Conservation (phyloP, 1,284 basidiomycete genomes). For the Leccinum fallax region DNA sequence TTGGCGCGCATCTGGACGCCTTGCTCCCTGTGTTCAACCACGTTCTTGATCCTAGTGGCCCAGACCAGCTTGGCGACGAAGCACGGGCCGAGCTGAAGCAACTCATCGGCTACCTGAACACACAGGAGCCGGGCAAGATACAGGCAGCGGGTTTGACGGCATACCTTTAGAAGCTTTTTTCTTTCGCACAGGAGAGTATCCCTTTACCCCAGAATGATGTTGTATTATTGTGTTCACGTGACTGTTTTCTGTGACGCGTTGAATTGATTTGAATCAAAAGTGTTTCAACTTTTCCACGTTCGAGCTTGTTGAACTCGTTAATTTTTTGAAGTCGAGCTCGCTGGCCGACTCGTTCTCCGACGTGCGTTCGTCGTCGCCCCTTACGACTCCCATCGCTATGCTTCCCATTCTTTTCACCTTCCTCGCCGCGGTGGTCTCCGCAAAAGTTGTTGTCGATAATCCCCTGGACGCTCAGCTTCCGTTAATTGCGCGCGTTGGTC, state of each 20-base stretch:
- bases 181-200: background rate
- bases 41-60: conserved; percentile 77
- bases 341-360: conserved; percentile 59
- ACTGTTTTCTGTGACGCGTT: conserved; percentile 25
- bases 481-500: conserved; percentile 57
- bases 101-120: conserved; percentile 76
- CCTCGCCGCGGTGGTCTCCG: conserved; percentile 41
- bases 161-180: conserved; percentile 46
- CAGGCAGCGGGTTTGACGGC: conserved; percentile 69
- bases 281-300: conserved; percentile 9
- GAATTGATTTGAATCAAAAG: background rate
- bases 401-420: conserved; percentile 59
- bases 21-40: conserved; percentile 83
- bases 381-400: conserved; percentile 59
- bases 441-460: conserved; percentile 49
- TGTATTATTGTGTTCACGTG: conserved; percentile 28
- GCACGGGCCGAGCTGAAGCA: conserved; percentile 74
- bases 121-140: conserved; percentile 72
- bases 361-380: conserved; percentile 45
- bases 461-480: conserved; percentile 64
- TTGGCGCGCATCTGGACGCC: conserved; percentile 80
- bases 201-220: conserved; percentile 4
- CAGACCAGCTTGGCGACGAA: conserved; percentile 81
- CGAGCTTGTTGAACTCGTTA: conserved; percentile 6
- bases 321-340: conserved; percentile 42